Percentiles rank a stretch among this genome's conserved stretches.
These are phyloP conservation scores for Cytospora piceicola DNA, from an alignment of 2,329 filamentous ascomycete species.

Conservation along the genomic window DNA sequence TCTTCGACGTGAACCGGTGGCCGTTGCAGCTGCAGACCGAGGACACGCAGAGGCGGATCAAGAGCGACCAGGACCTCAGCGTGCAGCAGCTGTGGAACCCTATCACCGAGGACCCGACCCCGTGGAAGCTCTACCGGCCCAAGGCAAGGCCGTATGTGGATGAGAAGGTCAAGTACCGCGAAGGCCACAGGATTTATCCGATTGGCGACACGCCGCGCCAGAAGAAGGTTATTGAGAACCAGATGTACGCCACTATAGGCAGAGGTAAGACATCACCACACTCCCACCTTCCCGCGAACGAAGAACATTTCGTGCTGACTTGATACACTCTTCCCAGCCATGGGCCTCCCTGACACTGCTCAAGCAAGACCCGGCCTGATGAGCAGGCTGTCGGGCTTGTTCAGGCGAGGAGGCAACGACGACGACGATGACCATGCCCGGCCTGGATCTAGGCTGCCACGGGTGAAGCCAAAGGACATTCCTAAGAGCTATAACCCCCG, in stretches of 20 bases:
- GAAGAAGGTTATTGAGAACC: conserved; percentile 35
- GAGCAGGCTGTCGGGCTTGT: not conserved
- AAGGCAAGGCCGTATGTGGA: conserved; percentile 35
- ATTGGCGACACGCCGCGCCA: conserved; percentile 46
- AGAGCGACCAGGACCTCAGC: conserved; percentile 38
- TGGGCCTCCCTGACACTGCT: conserved; percentile 6
- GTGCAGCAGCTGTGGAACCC: conserved; percentile 37
- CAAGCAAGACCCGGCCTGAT: not conserved
- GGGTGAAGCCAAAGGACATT: conserved; percentile 8
- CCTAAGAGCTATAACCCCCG: conserved; percentile 13
- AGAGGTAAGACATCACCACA: conserved; percentile 18
- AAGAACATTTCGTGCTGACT: conserved; percentile 1
- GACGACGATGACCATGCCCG: not conserved
- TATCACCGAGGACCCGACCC: conserved; percentile 35
- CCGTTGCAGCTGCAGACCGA: conserved; percentile 46
- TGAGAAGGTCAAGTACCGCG: conserved; percentile 34
- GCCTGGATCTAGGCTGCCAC: conserved; percentile 21
- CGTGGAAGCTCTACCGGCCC: conserved; percentile 31
- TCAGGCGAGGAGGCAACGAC: conserved; percentile 6
- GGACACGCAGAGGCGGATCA: conserved; percentile 38
- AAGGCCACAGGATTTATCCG: conserved; percentile 41
- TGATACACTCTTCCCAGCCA: conserved; percentile 11
- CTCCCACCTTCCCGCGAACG: not conserved
- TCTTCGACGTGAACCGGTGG: conserved; percentile 55
- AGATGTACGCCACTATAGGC: conserved; percentile 29